Conservation (phyloP, 345 rosid species). For the Citrus reticulata region DNA sequence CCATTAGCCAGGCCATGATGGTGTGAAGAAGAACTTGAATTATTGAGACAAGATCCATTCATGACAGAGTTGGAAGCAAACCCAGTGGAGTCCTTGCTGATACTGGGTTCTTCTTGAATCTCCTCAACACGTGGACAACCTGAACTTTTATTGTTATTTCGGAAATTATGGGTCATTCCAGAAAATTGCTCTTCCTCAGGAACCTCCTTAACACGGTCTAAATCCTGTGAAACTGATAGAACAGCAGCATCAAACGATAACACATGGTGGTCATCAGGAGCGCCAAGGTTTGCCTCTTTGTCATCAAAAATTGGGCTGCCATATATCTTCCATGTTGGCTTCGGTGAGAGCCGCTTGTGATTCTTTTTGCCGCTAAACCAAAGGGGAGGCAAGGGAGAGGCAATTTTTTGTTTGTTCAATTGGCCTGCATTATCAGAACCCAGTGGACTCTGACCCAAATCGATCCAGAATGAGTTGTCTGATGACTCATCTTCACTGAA, state of each 20-base stretch:
- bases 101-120: slow-evolving; percentile 71
- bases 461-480: slow-evolving; percentile 87
- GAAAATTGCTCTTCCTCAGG: slow-evolving; percentile 47
- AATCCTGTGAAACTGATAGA: slow-evolving; percentile 80
- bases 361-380: slow-evolving; percentile 74
- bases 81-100: slow-evolving; percentile 17
- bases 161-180: slow-evolving; percentile 20
- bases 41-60: slow-evolving; percentile 27
- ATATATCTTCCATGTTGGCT: slow-evolving; percentile 51
- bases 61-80: slow-evolving; percentile 20
- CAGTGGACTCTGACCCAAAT: slow-evolving; percentile 92
- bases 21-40: slow-evolving; percentile 27
- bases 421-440: slow-evolving; percentile 61
- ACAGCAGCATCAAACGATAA: slow-evolving; percentile 95
- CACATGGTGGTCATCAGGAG: slow-evolving; percentile 49
- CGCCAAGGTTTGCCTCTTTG: slow-evolving; percentile 37
- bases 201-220: slow-evolving; percentile 48
- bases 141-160: slow-evolving; percentile 21
- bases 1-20: slow-evolving; percentile 43
- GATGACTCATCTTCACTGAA: slow-evolving; percentile 97
- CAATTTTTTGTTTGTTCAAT: slow-evolving; percentile 48
- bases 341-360: slow-evolving; percentile 60
- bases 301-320: slow-evolving; percentile 70
- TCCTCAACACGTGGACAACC: slow-evolving; percentile 33
- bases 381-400: slow-evolving; percentile 60